These are phyloP conservation scores for Lathyrus tuberosus DNA, from an alignment of 306 rosid species.

Conservation along the genomic window DNA sequence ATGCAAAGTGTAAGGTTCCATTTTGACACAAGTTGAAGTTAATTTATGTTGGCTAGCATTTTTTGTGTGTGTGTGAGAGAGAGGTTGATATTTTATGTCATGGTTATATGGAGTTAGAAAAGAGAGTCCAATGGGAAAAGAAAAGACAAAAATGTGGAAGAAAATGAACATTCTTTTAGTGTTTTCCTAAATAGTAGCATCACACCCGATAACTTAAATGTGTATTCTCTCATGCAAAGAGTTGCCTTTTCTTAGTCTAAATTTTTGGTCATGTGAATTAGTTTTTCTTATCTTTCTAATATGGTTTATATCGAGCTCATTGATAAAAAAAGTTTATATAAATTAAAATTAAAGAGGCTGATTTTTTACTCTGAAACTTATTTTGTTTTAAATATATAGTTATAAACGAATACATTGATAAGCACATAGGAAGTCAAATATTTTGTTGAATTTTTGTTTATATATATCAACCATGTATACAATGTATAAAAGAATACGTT, in stretches of 20 bases:
- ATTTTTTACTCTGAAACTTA: no score
- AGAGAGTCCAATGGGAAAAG: constrained; percentile 40
- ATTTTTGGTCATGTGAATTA: not conserved
- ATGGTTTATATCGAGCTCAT: not conserved
- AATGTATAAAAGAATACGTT: no score
- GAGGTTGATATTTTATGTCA: constrained; percentile 13
- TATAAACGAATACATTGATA: no score
- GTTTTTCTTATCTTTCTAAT: not conserved
- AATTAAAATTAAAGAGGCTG: no score
- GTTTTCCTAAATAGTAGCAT: constrained; percentile 39
- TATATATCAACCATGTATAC: no score
- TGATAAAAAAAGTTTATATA: no score
- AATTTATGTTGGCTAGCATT: constrained; percentile 22
- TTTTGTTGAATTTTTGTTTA: no score
- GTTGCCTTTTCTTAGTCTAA: not conserved
- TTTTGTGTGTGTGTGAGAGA: constrained; percentile 9
- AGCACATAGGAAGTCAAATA: no score
- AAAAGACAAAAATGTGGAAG: constrained; percentile 29
- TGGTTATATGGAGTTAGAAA: constrained; percentile 32
- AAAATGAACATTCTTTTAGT: constrained; percentile 41
- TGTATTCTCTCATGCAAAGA: not conserved
- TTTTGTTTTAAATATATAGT: no score
- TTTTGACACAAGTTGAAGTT: constrained; percentile 17
- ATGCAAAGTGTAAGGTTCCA: constrained; percentile 28
- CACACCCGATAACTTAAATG: constrained; percentile 6